These are phyloP conservation scores for Gaultheria prostrata DNA, from an alignment of 148 eudicot species.

Conservation along the genomic window DNA sequence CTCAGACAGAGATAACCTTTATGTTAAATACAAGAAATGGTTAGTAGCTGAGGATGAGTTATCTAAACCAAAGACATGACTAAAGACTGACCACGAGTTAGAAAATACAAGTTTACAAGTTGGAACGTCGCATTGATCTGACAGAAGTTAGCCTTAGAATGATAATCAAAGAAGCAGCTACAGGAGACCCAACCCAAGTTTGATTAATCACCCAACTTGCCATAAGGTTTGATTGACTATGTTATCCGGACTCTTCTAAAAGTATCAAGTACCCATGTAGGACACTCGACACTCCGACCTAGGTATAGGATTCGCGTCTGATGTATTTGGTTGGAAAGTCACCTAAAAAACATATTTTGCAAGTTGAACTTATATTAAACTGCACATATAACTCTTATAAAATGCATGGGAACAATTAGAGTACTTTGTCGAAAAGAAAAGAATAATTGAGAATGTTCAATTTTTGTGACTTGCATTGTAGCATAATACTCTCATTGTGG, in stretches of 20 bases:
- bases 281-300: too few relatives aligned
- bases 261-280: too few relatives aligned
- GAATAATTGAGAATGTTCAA: not conserved
- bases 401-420: too few relatives aligned
- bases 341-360: too few relatives aligned
- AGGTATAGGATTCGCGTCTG: too few relatives aligned
- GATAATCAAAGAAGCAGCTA: not conserved
- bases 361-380: too few relatives aligned
- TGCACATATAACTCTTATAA: too few relatives aligned
- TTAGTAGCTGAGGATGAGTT: not conserved
- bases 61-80: not conserved
- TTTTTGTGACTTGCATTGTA: not conserved
- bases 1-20: not conserved
- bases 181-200: not conserved
- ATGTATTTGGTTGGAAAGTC: too few relatives aligned
- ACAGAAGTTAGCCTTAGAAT: not conserved
- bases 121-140: not conserved
- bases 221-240: not conserved
- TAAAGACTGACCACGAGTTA: not conserved
- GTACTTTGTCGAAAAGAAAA: too few relatives aligned
- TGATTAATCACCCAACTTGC: not conserved
- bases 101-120: not conserved
- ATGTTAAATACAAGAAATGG: not conserved
- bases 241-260: too few relatives aligned
- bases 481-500: not conserved